phyloP scores from a whole-genome alignment of 257 asterid genomes.

The Solanum medicagineum region DNA sequence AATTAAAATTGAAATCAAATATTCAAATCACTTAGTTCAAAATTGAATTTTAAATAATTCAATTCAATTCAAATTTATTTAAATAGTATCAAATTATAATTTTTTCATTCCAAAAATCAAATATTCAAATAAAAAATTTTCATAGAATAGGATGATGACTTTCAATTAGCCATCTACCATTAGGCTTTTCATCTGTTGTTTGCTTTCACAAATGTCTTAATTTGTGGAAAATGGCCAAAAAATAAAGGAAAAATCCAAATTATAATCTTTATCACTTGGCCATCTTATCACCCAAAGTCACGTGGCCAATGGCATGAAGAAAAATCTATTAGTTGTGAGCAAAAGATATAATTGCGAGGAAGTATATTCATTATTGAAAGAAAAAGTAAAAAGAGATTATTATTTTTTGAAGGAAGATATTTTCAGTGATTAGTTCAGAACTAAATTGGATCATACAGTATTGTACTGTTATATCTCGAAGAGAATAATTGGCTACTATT shows the following conservation, averaged over 20 bases:
- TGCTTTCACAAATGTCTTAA: not conserved
- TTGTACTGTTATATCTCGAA: not conserved
- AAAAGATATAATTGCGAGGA: not conserved
- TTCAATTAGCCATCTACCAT: not conserved
- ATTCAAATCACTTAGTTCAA: too few species aligned
- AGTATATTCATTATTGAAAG: not conserved
- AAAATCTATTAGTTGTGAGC: not conserved
- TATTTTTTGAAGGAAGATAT: not conserved
- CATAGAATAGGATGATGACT: not conserved
- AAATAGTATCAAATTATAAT: too few species aligned
- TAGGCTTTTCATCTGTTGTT: not conserved
- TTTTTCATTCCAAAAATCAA: too few species aligned
- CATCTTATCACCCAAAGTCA: not conserved
- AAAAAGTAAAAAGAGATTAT: not conserved
- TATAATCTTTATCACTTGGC: not conserved
- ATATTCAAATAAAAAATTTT: too few species aligned
- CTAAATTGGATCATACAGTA: not conserved
- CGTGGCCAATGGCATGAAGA: not conserved
- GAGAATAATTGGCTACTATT: not conserved
- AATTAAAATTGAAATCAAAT: too few species aligned
- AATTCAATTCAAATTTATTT: too few species aligned
- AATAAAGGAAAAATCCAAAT: not conserved
- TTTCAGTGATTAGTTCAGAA: not conserved
- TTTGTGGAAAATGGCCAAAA: not conserved
- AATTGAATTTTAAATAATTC: too few species aligned